Evolutionary conservation across 352 stramenopile genomes (phyloP), one percentile per base, ranked within the genome.

Genomic region (Pseudoperonospora humuli): DNA sequence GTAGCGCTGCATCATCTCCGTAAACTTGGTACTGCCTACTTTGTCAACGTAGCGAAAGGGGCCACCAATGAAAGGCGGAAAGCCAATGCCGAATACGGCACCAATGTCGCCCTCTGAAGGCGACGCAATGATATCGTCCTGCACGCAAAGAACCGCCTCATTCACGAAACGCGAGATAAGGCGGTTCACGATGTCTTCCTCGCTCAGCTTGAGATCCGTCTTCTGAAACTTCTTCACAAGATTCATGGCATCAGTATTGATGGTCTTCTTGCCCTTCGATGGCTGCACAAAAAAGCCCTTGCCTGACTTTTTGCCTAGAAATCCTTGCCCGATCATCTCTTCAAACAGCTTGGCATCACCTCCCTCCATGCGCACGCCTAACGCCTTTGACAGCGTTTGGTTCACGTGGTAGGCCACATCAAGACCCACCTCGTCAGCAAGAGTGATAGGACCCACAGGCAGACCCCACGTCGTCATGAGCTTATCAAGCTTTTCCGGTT

Each of bases 251-350:
- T 95, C 82, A 5, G 88, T 62, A 64, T 98, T 96, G 15, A 95
- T 71, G 42, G 61, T 68, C 64, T 90, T 95, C 54, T 88, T 90
- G 26, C 21, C 42, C 45, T 96, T 95, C 57, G 84, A 75, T 29
- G 82, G 77, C 70, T 99, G 97, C 37, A 96, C 84, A 70, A 96
- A 99, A 70, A 98, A 98, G 33, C 96, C 96, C 80, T 98, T 96
- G 45, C 91, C 92, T 7, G 81, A 81, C 67, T 99, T 99, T 58
- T 96, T 96, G 42, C 95, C 95, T 10, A 98, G 56, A 64, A 96
- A 96, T 34, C 82, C 94, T 64, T 97, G 95, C 19, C 76, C 75
- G 42, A 99, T 91, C 87, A 99, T 97, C 45, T 97, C 88, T 38
- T 95, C 67, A 58, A 99, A 96, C 28, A 96, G 37, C 24, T 82